Conservation (phyloP, 176 grass and related monocot species). For the Eragrostis curvula region DNA sequence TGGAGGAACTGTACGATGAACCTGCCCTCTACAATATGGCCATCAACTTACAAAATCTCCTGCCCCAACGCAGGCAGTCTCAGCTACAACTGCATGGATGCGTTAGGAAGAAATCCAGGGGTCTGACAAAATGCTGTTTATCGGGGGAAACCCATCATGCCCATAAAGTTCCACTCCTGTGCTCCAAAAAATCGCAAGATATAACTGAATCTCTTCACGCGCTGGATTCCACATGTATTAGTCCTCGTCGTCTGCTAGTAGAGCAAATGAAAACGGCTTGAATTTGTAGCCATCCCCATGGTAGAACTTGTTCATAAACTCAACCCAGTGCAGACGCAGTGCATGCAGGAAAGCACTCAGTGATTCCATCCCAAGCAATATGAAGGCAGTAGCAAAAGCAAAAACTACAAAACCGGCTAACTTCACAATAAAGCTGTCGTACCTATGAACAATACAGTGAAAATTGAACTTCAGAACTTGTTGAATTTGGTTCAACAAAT, state of each 20-base stretch:
- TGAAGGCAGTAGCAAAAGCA: conserved; percentile 96
- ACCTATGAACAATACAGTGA: conserved; percentile 67
- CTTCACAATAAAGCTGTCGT: conserved; percentile 71
- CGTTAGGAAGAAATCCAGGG: conserved; percentile 33
- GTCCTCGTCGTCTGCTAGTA: conserved; percentile 78
- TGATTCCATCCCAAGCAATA: conserved; percentile 98
- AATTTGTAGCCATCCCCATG: conserved; percentile 99
- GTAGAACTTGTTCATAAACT: conserved; percentile 98
- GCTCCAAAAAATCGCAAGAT: conserved; percentile 44
- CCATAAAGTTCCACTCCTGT: conserved; percentile 37
- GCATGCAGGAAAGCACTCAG: conserved; percentile 96
- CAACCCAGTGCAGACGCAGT: conserved; percentile 98
- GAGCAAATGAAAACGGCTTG: conserved; percentile 90
- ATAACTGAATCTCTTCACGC: conserved; percentile 36
- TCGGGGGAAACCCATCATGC: conserved; percentile 43
- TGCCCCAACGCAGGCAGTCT: conserved; percentile 46
- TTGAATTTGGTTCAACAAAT: background rate
- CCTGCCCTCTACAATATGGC: conserved; percentile 61
- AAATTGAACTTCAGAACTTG: conserved; percentile 18
- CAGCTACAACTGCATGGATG: conserved; percentile 37
- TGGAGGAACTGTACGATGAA: conserved; percentile 57
- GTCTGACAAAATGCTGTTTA: conserved; percentile 53
- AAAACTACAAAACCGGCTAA: conserved; percentile 73
- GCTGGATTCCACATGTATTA: conserved; percentile 45
- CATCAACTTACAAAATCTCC: conserved; percentile 75